Conservation (phyloP, 805 yeast species). For the Saccharomycodes ludwigii region DNA sequence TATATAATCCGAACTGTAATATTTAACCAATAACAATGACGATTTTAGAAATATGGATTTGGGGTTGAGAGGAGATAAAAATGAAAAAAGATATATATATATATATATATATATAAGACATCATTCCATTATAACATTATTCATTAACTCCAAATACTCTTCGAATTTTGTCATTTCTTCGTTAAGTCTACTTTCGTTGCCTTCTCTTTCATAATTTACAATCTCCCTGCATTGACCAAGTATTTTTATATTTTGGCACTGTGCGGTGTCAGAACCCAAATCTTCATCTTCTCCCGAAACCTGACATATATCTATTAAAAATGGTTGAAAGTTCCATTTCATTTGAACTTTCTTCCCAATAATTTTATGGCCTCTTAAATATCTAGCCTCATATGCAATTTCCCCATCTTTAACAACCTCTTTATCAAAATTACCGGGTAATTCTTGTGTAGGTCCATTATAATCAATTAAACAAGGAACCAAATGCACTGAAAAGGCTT, state of each 20-base stretch:
- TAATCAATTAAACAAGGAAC: slow-evolving; percentile 15
- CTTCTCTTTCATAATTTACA: slow-evolving; percentile 28
- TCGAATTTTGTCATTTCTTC: slow-evolving; percentile 20
- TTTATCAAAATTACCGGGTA: slow-evolving; percentile 8
- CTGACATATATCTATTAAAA: slow-evolving; percentile 13
- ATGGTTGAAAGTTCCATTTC: slow-evolving; percentile 8
- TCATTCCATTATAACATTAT: slow-evolving; percentile 5
- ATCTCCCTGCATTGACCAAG: slow-evolving; percentile 9
- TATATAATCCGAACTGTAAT: too few relatives aligned
- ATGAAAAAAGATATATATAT: too few relatives aligned
- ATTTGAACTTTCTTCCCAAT: slow-evolving; percentile 14
- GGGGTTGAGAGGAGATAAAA: too few relatives aligned
- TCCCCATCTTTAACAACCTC: not conserved
- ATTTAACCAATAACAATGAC: too few relatives aligned
- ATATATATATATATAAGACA: not conserved
- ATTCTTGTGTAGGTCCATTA: slow-evolving; percentile 12
- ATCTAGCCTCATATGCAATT: slow-evolving; percentile 11
- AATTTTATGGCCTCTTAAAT: slow-evolving; percentile 26
- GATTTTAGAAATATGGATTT: too few relatives aligned
- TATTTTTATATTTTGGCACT: not conserved
- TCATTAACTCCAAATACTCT: slow-evolving; percentile 15
- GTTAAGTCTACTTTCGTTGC: slow-evolving; percentile 16
- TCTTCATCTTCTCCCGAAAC: too few relatives aligned
- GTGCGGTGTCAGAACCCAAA: slow-evolving; percentile 1
- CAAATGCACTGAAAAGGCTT: slow-evolving; percentile 10